Base-by-base conservation (phyloP, 2,329 filamentous ascomycete species). In the Coniochaeta pulveracea region DNA sequence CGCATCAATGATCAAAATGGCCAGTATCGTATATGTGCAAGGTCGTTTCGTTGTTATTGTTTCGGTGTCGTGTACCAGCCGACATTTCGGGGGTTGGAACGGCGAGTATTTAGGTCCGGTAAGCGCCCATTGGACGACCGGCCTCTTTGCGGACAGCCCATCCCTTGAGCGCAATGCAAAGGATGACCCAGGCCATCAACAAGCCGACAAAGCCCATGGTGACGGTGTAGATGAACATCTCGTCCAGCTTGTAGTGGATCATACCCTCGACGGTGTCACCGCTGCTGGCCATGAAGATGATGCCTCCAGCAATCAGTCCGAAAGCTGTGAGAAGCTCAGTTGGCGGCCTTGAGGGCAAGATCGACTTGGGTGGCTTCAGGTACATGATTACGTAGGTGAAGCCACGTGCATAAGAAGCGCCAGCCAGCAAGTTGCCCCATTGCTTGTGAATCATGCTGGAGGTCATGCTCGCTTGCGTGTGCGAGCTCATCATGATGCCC, bases 401-500 rank as follows among this genome's bases (percentile, higher is more conserved):
- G 2, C 68, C 76, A 29, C 89, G 76, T 16, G 85, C 78, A 37
- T 93, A 66, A 0, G 86, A 80, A 35, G 85, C 88, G 17, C 80
- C 85, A 29, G 84, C 70, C 34, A 96, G 69, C 43, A 96, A 69
- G 47, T 76, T 77, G 17, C 89, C 89, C 89, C 89, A 96, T 56
- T 95, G 88, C 50, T 80, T 80, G 60, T 96, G 89, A 31, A 96
- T 72, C 84, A 91, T 94, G 44, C 77, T 84, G 8, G 85, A 89
- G 29, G 86, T 69, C 79, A 85, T 85, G 38, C 76, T 83, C 18
- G 65, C 55, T 53, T 94, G 88, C 38, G 89, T 84, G 56, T 96
- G 89, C 17, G 83, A 85, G 49, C 81, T 81, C 89, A 96, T 96
- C 83, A 94, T 91, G 52, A 88, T 73, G 21, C 91, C 91, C 2